Conservation (phyloP, 2,329 filamentous ascomycete species). For the Ramularia collo-cygni region DNA sequence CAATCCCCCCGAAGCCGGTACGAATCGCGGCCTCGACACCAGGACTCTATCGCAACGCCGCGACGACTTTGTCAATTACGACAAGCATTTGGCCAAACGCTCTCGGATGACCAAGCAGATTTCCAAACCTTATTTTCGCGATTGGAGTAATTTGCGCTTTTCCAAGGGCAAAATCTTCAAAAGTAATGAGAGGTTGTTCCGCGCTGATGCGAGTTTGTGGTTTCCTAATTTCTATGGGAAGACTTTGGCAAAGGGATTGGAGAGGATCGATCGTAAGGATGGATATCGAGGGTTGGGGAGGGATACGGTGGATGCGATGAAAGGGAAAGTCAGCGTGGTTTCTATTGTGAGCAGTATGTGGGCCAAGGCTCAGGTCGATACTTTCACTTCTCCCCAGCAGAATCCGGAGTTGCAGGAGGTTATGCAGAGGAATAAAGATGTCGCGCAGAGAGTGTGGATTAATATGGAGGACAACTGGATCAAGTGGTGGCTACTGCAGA, state of each 20-base stretch:
- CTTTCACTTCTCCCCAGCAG: conserved; percentile 58
- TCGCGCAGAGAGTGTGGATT: conserved; percentile 72
- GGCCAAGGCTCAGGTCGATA: conserved; percentile 73
- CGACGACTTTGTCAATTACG: conserved; percentile 76
- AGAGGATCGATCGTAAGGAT: conserved; percentile 55
- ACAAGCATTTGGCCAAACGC: conserved; percentile 72
- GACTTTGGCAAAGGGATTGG: conserved; percentile 62
- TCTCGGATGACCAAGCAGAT: conserved; percentile 70
- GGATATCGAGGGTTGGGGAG: conserved; percentile 33
- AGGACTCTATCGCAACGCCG: conserved; percentile 62
- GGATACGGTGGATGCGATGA: conserved; percentile 70
- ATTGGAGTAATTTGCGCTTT: conserved; percentile 82
- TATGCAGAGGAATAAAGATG: conserved; percentile 46
- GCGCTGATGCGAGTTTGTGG: conserved; percentile 72
- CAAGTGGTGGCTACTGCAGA: conserved; percentile 49
- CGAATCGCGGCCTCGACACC: conserved; percentile 72
- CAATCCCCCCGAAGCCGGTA: conserved; percentile 63
- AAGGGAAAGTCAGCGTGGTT: conserved; percentile 65
- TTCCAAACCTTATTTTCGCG: conserved; percentile 85
- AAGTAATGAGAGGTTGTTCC: conserved; percentile 77
- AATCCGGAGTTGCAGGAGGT: conserved; percentile 65
- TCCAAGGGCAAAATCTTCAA: conserved; percentile 86
- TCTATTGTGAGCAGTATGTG: conserved; percentile 75
- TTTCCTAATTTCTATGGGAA: conserved; percentile 86
- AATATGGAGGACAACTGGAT: conserved; percentile 80